phyloP scores from a whole-genome alignment of 2,329 filamentous ascomycete genomes.

The Sordariomycetes sp. region DNA sequence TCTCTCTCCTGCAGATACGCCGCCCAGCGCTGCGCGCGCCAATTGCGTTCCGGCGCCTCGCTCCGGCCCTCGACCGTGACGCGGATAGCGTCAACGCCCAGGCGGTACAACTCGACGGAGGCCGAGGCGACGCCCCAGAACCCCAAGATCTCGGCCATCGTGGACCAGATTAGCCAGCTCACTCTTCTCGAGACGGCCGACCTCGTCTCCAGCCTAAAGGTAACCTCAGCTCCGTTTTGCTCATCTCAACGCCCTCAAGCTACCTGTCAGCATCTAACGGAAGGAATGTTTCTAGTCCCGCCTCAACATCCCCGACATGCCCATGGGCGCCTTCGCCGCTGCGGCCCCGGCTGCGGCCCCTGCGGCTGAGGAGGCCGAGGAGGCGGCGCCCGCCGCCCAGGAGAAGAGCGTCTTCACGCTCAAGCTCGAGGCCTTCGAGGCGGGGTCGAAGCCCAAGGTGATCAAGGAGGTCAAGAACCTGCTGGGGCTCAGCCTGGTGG shows the following conservation, averaged over 20 bases:
- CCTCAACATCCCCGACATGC: constrained; percentile 96
- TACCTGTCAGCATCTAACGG: neutral
- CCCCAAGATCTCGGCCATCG: constrained; percentile 89
- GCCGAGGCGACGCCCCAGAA: constrained; percentile 50
- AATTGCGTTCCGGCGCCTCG: constrained; percentile 34
- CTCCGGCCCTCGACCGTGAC: constrained; percentile 37
- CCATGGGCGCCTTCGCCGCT: constrained; percentile 80
- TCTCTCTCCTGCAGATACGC: constrained; percentile 52
- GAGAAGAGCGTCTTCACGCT: constrained; percentile 97
- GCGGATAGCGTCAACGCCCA: constrained; percentile 33
- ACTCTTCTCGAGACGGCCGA: constrained; percentile 96
- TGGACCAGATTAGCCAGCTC: constrained; percentile 98
- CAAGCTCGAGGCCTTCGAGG: constrained; percentile 85
- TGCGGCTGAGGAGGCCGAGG: constrained; percentile 71
- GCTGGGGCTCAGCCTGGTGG: constrained; percentile 89
- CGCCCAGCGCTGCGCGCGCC: constrained; percentile 53
- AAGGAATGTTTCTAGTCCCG: constrained; percentile 7
- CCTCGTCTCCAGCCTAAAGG: constrained; percentile 90
- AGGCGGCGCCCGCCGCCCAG: constrained; percentile 73
- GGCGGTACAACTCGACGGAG: constrained; percentile 85
- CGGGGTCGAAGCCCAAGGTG: constrained; percentile 87
- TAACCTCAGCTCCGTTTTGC: constrained; percentile 24
- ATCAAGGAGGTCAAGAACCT: constrained; percentile 99
- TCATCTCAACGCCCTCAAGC: neutral
- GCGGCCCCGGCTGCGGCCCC: constrained; percentile 50